Conservation (phyloP, 768 basidiomycete genomes). For the Gelatoporia subvermispora region DNA sequence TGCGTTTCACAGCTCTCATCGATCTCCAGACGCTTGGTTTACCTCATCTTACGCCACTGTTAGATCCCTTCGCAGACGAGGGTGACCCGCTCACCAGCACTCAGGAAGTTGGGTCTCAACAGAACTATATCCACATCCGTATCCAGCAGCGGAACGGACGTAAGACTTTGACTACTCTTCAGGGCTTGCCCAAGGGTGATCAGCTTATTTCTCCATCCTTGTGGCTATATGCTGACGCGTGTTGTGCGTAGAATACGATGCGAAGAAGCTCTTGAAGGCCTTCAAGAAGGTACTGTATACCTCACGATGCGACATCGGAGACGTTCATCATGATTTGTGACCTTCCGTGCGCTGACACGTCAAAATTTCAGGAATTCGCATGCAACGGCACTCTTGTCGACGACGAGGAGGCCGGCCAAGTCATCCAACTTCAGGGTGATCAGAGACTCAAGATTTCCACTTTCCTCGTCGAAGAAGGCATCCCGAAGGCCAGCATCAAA, state of each 20-base stretch:
- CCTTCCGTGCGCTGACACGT: conserved; percentile 8
- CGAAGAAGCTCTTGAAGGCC: conserved; percentile 96
- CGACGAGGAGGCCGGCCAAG: conserved; percentile 92
- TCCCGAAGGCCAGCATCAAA: conserved; percentile 76
- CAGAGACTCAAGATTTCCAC: conserved; percentile 86
- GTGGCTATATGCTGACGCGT: conserved; percentile 5
- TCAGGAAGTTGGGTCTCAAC: conserved; percentile 74
- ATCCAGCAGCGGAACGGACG: conserved; percentile 99
- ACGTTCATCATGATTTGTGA: neutral
- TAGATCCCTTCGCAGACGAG: conserved; percentile 96
- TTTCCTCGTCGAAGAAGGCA: conserved; percentile 82
- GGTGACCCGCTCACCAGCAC: conserved; percentile 72
- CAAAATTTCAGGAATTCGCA: conserved; percentile 74
- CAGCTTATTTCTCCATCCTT: conserved; percentile 11
- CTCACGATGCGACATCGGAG: neutral
- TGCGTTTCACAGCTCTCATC: conserved; percentile 33
- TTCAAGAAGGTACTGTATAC: conserved; percentile 82
- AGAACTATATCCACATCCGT: conserved; percentile 90
- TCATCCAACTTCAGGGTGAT: conserved; percentile 98
- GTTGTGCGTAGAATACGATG: conserved; percentile 74
- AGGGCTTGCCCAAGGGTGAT: conserved; percentile 88
- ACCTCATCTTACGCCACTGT: conserved; percentile 2
- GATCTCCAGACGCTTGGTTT: conserved; percentile 8
- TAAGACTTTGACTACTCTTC: conserved; percentile 96
- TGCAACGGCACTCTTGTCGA: conserved; percentile 97